These are phyloP conservation scores for Hsuehochloa calcarea DNA, from an alignment of 176 grass and related monocot species.

Conservation along the genomic window DNA sequence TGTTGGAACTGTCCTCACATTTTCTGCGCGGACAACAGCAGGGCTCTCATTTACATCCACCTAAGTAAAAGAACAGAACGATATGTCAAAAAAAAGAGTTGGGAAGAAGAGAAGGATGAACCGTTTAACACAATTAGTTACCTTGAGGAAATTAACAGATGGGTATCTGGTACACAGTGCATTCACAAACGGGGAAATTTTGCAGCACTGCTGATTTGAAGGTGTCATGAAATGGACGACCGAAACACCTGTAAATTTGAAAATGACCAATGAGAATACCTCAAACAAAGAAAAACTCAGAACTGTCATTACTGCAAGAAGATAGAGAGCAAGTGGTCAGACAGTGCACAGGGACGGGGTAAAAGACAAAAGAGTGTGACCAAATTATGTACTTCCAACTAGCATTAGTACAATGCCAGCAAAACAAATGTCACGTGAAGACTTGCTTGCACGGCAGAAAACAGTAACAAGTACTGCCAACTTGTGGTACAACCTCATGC, in stretches of 20 bases:
- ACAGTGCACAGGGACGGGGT: neutral
- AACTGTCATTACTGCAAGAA: neutral
- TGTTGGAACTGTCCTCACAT: slow-evolving; percentile 78
- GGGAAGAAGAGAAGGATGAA: slow-evolving; percentile 7
- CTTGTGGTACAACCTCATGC: slow-evolving; percentile 4
- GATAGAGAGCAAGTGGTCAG: slow-evolving; percentile 1
- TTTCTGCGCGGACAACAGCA: slow-evolving; percentile 66
- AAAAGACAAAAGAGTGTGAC: slow-evolving; percentile 35
- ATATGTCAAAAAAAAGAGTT: slow-evolving; percentile 17
- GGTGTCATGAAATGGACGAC: slow-evolving; percentile 85
- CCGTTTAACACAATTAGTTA: slow-evolving; percentile 14
- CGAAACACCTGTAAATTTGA: slow-evolving; percentile 61
- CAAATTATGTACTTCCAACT: slow-evolving; percentile 41
- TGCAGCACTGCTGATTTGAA: slow-evolving; percentile 69
- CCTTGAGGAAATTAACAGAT: slow-evolving; percentile 94
- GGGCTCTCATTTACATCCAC: slow-evolving; percentile 73
- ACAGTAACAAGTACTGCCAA: slow-evolving; percentile 41
- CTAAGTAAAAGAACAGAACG: slow-evolving; percentile 35
- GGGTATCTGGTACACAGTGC: slow-evolving; percentile 78
- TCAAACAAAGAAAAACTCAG: slow-evolving; percentile 20
- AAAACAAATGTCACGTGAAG: slow-evolving; percentile 34
- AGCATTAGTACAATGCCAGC: slow-evolving; percentile 37
- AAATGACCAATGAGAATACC: neutral
- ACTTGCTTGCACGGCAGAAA: slow-evolving; percentile 36
- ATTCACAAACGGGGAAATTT: slow-evolving; percentile 73